These are phyloP conservation scores for Piper betle DNA, from an alignment of 164 flowering plant species.

Conservation along the genomic window DNA sequence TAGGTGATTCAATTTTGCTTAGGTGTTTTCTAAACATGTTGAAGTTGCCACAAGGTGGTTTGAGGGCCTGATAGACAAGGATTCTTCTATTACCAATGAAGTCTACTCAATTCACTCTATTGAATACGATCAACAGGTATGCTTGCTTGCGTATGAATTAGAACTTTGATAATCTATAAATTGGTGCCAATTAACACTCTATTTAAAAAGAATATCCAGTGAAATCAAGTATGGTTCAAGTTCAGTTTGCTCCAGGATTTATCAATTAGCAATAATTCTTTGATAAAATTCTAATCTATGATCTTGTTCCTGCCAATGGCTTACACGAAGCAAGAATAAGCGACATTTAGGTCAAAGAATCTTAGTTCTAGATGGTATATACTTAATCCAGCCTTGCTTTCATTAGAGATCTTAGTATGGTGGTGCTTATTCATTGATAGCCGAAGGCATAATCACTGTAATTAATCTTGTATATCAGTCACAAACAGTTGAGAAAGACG, in stretches of 20 bases:
- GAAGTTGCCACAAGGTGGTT: constrained; percentile 58
- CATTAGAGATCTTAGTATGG: too few species aligned
- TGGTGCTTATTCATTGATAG: neutral
- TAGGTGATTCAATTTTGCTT: neutral
- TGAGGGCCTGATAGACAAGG: constrained; percentile 59
- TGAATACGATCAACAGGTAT: constrained; percentile 92
- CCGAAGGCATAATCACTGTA: neutral
- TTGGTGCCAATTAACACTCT: neutral
- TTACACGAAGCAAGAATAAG: neutral
- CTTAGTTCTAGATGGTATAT: too few species aligned
- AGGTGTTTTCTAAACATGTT: constrained; percentile 13
- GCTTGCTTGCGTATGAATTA: neutral
- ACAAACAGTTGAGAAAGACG: too few species aligned
- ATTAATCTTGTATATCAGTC: too few species aligned
- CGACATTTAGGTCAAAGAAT: too few species aligned
- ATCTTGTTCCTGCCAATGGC: neutral
- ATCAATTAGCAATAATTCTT: neutral
- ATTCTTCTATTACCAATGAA: constrained; percentile 61
- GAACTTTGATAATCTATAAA: neutral
- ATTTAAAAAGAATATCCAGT: neutral
- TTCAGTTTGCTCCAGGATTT: neutral
- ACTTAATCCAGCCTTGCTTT: too few species aligned
- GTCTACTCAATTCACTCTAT: constrained; percentile 57
- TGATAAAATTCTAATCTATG: neutral
- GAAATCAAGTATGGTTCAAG: neutral